Percentiles rank a stretch among this genome's conserved stretches.
Evolutionary conservation across 208 protist species (phyloP).

Genomic region (Angomonas ambiguus): DNA sequence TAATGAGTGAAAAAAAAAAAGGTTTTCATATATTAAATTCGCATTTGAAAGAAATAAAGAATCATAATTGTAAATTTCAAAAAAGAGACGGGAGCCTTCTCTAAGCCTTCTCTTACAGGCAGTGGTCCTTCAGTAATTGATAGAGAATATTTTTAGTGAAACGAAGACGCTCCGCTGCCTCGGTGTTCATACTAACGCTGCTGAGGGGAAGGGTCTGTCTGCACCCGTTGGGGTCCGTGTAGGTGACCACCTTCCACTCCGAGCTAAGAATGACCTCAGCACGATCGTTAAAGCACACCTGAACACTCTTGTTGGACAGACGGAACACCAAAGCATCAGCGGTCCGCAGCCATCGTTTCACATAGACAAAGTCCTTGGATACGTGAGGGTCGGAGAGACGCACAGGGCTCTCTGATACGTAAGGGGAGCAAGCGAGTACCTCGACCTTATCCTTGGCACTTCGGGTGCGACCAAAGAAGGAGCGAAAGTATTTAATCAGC

Average conservation of each 20-base stretch:
- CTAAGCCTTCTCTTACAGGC: background rate
- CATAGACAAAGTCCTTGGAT: slow-evolving; percentile 83
- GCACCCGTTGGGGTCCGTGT: slow-evolving; percentile 41
- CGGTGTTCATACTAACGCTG: slow-evolving; percentile 17
- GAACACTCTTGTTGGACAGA: slow-evolving; percentile 93
- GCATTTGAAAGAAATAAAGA: background rate
- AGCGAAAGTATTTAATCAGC: slow-evolving; percentile 96
- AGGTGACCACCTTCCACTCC: slow-evolving; percentile 86
- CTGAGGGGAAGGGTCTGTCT: slow-evolving; percentile 40
- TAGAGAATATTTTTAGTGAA: slow-evolving; percentile 20
- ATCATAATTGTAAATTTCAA: background rate
- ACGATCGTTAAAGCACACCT: slow-evolving; percentile 94
- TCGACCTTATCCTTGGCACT: slow-evolving; percentile 44
- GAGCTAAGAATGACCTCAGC: slow-evolving; percentile 92
- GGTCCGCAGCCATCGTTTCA: slow-evolving; percentile 95
- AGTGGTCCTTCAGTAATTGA: slow-evolving; percentile 17
- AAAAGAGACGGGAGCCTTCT: background rate
- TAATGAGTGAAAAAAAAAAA: slow-evolving; percentile 1
- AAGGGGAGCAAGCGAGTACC: slow-evolving; percentile 59
- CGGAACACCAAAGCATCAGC: slow-evolving; percentile 93
- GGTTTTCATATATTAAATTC: background rate
- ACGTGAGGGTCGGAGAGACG: slow-evolving; percentile 49
- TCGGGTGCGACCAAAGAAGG: slow-evolving; percentile 55
- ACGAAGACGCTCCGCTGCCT: slow-evolving; percentile 15
- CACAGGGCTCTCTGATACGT: slow-evolving; percentile 20